These are phyloP conservation scores for Rubus parviflorus DNA, from an alignment of 306 rosid species.

Conservation along the genomic window DNA sequence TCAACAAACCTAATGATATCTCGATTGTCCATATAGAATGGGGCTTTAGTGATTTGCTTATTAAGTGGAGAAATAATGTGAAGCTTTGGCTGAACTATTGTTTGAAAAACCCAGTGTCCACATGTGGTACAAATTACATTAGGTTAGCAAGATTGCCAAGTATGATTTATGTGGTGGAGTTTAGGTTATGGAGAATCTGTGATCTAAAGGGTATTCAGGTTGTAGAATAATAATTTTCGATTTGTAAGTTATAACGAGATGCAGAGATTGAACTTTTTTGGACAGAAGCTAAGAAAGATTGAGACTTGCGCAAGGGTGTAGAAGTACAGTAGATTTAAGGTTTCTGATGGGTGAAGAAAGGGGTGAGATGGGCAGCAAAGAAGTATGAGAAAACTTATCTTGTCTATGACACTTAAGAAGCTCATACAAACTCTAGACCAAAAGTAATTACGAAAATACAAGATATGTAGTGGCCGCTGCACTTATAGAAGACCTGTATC, in stretches of 20 bases:
- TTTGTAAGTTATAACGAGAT: too few relatives aligned
- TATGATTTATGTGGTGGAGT: too few relatives aligned
- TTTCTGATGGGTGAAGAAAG: not conserved
- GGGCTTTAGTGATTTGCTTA: not conserved
- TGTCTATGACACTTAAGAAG: not conserved
- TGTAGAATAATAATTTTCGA: not conserved
- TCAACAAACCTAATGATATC: not conserved
- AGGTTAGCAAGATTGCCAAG: not conserved
- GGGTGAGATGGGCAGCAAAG: not conserved
- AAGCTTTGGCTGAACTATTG: not conserved
- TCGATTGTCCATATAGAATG: not conserved
- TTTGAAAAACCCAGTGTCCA: not conserved
- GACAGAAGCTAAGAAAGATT: too few relatives aligned
- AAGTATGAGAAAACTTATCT: not conserved
- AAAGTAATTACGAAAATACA: too few relatives aligned
- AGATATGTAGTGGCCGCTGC: not conserved
- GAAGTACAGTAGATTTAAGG: not conserved
- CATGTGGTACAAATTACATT: not conserved
- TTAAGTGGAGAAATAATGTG: not conserved
- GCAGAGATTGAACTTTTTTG: too few relatives aligned
- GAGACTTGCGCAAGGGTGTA: not conserved
- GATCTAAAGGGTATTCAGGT: not conserved
- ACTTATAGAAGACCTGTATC: not conserved
- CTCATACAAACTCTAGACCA: not conserved
- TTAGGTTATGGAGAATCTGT: not conserved